These are phyloP conservation scores for Leptographium radiaticola DNA, from an alignment of 2,329 filamentous ascomycete species.

Conservation along the genomic window DNA sequence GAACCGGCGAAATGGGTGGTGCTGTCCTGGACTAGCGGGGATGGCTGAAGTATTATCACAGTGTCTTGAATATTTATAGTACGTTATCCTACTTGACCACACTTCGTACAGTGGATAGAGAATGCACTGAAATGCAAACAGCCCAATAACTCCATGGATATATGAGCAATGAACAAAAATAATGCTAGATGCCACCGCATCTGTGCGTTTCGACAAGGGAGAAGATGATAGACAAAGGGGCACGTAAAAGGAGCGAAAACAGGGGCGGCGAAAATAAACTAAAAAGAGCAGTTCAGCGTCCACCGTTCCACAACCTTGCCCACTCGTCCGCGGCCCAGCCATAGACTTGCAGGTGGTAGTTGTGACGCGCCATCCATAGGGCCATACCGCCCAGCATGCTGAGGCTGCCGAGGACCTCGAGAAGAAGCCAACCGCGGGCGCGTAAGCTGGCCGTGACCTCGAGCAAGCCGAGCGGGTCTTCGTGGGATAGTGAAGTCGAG, in stretches of 20 bases:
- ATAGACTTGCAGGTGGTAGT: conserved; percentile 15
- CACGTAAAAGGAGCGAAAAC: background rate
- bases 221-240: background rate
- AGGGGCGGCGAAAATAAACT: background rate
- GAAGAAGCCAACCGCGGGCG: conserved; percentile 49
- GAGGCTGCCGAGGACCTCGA: conserved; percentile 63
- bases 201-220: background rate
- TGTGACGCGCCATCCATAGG: conserved; percentile 37
- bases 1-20: too few relatives aligned
- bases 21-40: too few relatives aligned
- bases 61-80: too few relatives aligned
- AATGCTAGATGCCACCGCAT: background rate
- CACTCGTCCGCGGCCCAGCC: conserved; percentile 17
- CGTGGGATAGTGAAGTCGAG: conserved; percentile 27
- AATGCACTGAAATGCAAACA: too few relatives aligned
- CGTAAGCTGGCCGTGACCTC: conserved; percentile 54
- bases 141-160: background rate
- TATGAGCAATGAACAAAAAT: background rate
- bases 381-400: conserved; percentile 62
- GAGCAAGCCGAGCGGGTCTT: conserved; percentile 71
- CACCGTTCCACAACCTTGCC: conserved; percentile 17
- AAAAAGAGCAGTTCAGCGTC: conserved; percentile 5
- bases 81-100: too few relatives aligned
- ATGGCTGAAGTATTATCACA: too few relatives aligned
- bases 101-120: too few relatives aligned